Evolutionary conservation across 768 basidiomycete genomes (phyloP), one percentile per base, ranked within the genome.

Genomic region (Boletus pseudopeckii): DNA sequence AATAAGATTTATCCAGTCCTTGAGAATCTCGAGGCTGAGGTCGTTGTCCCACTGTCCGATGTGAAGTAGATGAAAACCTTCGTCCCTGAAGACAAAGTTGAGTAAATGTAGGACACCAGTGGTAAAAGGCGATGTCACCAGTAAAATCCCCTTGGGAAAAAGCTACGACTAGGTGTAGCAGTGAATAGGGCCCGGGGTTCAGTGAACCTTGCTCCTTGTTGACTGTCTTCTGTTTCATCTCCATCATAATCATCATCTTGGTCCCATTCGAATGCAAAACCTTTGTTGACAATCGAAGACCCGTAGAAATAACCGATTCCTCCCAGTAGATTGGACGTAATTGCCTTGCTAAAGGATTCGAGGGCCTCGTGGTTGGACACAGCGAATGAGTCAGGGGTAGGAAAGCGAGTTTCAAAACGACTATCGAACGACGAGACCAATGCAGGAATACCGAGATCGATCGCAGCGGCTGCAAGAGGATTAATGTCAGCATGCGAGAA

Each of bases 121-220:
- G 4, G 7, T 28, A 24, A 52, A 50, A 30, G 43, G 14, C n/a
- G n/a, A 45, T 41, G 68, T 48, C 69, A 90, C 90, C 95, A 98
- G 71, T 98, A 98, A 72, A 98, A 98, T 17, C 95, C 95, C 68
- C 95, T 79, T 0, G 95, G 95, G 77, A 98, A 98, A 77, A 98
- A 98, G 60, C 92, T 93, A 34, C 96, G 80, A 65, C 93, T 96
- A 5, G 95, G 95, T 0, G 96, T 98, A 1, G 92, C 94, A 8
- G 95, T 96, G 58, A 97, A 72, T 18, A 98, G 72, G 18, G 83
- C 81, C 54, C 77, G 84, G 7, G 90, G 86, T 33, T 88, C 86
- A 5, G 88, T 90, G 55, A 92, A 63, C 50, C 71, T 79, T 15
- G 88, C 79, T n/a, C 84, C 88, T 38, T 70, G 74, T 50, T 73